phyloP scores from a whole-genome alignment of 2,329 filamentous ascomycete genomes.

The Fusarium tuaranense region DNA sequence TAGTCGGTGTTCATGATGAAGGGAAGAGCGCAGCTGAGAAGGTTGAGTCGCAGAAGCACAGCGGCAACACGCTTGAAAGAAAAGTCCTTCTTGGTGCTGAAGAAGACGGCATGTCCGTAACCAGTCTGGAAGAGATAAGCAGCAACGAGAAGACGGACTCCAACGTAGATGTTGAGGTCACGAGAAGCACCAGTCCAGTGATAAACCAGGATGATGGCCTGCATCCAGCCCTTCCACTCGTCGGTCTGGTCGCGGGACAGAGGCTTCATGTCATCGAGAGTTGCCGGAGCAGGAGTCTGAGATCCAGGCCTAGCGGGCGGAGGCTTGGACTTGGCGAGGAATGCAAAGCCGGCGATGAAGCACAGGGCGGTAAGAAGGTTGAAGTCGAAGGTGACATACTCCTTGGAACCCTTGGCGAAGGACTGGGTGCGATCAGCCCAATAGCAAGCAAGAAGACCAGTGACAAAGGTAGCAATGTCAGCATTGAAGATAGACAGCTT shows the following conservation, averaged over 20 bases:
- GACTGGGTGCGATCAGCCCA: conserved; percentile 47
- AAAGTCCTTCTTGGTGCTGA: conserved; percentile 67
- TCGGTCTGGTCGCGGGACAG: conserved; percentile 65
- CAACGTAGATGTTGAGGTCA: conserved; percentile 63
- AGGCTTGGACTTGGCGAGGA: conserved; percentile 36
- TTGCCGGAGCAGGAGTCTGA: conserved; percentile 1
- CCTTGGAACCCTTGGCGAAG: conserved; percentile 44
- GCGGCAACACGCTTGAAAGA: conserved; percentile 62
- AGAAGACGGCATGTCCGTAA: conserved; percentile 70
- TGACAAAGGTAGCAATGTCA: conserved; percentile 38
- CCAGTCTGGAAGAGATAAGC: conserved; percentile 72
- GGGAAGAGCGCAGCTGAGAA: conserved; percentile 64
- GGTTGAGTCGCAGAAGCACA: conserved; percentile 68
- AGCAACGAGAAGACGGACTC: conserved; percentile 66
- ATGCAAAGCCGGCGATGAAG: conserved; percentile 25
- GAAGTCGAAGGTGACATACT: conserved; percentile 39
- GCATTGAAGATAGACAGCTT: conserved; percentile 32
- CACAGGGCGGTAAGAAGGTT: conserved; percentile 32
- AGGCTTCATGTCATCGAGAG: conserved; percentile 36
- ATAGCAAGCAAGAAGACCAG: conserved; percentile 43
- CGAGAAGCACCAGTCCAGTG: conserved; percentile 63
- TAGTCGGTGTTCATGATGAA: conserved; percentile 67
- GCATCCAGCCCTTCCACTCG: conserved; percentile 77
- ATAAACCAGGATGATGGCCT: conserved; percentile 64
- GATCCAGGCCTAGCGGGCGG: conserved; percentile 18